Conservation (phyloP, 768 basidiomycete genomes). For the Holtermannia corniformis region DNA sequence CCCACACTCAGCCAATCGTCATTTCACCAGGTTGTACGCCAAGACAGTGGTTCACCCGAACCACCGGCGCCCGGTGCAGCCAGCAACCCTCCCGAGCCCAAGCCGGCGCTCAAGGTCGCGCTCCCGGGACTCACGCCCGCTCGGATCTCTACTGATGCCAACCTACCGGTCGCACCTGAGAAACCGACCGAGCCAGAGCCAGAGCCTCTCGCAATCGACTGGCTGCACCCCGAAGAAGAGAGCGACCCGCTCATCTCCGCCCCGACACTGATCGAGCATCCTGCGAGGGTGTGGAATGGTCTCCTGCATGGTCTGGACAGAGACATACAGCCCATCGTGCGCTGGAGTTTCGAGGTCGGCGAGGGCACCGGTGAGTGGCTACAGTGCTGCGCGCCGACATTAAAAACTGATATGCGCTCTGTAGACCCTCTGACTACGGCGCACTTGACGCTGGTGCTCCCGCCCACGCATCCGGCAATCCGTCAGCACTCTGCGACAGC, state of each 20-base stretch:
- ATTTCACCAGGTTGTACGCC: too few relatives aligned
- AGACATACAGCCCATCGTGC: conserved; percentile 19
- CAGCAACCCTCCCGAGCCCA: neutral
- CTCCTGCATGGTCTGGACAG: conserved; percentile 16
- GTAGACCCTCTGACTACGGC: conserved; percentile 2
- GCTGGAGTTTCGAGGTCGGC: conserved; percentile 22
- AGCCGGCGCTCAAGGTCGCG: neutral
- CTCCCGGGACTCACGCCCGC: neutral
- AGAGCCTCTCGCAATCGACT: neutral
- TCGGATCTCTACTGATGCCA: neutral
- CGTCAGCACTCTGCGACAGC: conserved; percentile 14
- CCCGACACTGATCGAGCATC: conserved; percentile 21
- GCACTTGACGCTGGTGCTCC: conserved; percentile 17
- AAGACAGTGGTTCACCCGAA: neutral
- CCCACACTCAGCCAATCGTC: too few relatives aligned
- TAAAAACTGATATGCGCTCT: neutral
- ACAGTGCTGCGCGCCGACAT: neutral
- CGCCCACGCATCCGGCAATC: conserved; percentile 20
- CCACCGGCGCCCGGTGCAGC: too few relatives aligned
- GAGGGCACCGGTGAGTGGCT: neutral
- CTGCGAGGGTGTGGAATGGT: conserved; percentile 27
- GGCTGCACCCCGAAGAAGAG: neutral
- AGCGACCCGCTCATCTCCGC: conserved; percentile 11
- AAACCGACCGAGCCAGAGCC: neutral
- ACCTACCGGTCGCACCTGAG: neutral